phyloP scores from a whole-genome alignment of 441 rosid genomes.

The Macaranga tanarius region DNA sequence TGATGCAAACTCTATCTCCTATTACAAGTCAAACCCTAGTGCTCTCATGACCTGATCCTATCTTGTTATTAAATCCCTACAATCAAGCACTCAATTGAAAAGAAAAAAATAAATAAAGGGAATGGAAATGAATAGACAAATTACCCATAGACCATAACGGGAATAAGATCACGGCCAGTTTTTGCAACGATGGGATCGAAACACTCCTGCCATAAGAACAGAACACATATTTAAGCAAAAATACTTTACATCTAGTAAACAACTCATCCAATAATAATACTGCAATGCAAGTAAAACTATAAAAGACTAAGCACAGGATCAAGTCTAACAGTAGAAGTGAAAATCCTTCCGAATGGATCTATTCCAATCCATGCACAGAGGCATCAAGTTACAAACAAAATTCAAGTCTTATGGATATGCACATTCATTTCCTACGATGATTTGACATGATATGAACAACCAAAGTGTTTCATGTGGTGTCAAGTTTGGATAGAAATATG shows the following conservation, averaged over 20 bases:
- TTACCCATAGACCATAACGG: conserved; percentile 96
- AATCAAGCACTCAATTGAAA: not conserved
- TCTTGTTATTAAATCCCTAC: not conserved
- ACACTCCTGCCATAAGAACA: conserved; percentile 66
- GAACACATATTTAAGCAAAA: conserved; percentile 8
- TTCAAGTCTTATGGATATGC: not conserved
- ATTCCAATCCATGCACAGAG: too few species aligned
- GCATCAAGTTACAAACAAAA: too few species aligned
- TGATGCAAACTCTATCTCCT: not conserved
- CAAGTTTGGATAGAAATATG: not conserved
- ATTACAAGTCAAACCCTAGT: not conserved
- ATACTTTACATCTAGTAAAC: not conserved
- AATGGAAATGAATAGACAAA: conserved; percentile 9
- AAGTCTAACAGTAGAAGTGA: not conserved
- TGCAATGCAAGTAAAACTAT: not conserved
- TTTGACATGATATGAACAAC: not conserved
- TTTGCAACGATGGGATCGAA: conserved; percentile 87
- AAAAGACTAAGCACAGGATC: not conserved
- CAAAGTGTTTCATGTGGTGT: not conserved
- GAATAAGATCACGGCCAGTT: conserved; percentile 85
- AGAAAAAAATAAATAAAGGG: not conserved
- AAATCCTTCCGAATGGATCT: not conserved
- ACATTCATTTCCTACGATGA: not conserved
- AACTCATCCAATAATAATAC: not conserved
- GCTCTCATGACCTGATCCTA: not conserved